Percentiles rank a stretch among this genome's conserved stretches.
These are phyloP conservation scores for Colletotrichum sublineola DNA, from an alignment of 2,329 filamentous ascomycete genomes.

Conservation along the genomic window DNA sequence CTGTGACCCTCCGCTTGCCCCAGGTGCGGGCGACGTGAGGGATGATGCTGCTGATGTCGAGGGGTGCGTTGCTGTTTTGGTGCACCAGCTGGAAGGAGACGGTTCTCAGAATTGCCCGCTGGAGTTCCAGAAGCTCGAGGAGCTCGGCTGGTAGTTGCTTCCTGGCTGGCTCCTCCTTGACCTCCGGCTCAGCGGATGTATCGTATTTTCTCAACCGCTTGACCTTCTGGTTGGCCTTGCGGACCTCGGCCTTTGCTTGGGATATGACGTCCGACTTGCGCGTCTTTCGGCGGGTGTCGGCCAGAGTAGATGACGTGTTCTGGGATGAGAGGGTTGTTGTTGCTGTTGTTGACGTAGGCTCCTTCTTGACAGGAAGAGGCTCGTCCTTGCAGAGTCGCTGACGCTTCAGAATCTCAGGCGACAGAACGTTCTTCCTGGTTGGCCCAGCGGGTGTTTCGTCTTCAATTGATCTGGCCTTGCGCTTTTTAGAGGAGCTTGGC, in stretches of 20 bases:
- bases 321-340: slow-evolving; percentile 16
- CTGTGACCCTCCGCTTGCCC: slow-evolving; percentile 77
- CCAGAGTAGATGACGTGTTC: slow-evolving; percentile 10
- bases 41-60: slow-evolving; percentile 72
- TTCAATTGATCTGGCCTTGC: slow-evolving; percentile 34
- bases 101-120: slow-evolving; percentile 76
- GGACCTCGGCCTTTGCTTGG: slow-evolving; percentile 48
- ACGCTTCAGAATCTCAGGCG: slow-evolving; percentile 33
- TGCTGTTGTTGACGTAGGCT: slow-evolving; percentile 12
- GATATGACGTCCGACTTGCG: slow-evolving; percentile 49
- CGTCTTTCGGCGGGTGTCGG: slow-evolving; percentile 44
- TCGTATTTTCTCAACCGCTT: slow-evolving; percentile 39
- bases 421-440: slow-evolving; percentile 7
- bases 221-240: slow-evolving; percentile 41
- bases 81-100: slow-evolving; percentile 78
- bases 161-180: slow-evolving; percentile 49
- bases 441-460: slow-evolving; percentile 20
- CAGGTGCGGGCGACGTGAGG: slow-evolving; percentile 76
- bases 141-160: slow-evolving; percentile 64
- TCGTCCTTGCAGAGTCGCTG: slow-evolving; percentile 40
- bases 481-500: slow-evolving; percentile 36
- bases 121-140: slow-evolving; percentile 72
- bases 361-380: slow-evolving; percentile 37
- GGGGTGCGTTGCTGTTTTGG: slow-evolving; percentile 72
- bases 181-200: slow-evolving; percentile 25